These are phyloP conservation scores for Penicillium sp. DNA, from an alignment of 2,329 filamentous ascomycete species.

Conservation along the genomic window DNA sequence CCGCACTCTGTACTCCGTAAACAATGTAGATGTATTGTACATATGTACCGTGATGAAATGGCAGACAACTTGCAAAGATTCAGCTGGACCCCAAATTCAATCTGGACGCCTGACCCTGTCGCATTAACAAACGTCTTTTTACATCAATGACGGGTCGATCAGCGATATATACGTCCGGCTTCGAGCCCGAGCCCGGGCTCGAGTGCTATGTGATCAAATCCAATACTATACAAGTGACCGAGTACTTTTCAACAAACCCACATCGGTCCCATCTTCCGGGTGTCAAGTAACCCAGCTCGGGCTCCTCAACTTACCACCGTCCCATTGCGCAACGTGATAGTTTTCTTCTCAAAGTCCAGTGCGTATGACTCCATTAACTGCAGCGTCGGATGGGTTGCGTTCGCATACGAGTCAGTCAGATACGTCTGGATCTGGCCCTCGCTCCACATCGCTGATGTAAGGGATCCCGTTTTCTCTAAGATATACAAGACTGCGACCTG, in stretches of 20 bases:
- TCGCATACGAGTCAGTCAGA: conserved; percentile 31
- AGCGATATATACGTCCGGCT: not conserved
- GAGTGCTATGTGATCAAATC: not conserved
- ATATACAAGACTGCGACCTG: conserved; percentile 48
- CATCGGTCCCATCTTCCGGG: not conserved
- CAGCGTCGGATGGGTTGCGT: conserved; percentile 23
- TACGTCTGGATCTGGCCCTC: conserved; percentile 39
- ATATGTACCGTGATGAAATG: not conserved
- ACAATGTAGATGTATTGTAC: too few relatives aligned
- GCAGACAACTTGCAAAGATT: not conserved
- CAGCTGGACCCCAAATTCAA: not conserved
- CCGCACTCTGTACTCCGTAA: too few relatives aligned
- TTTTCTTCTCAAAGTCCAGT: conserved; percentile 42
- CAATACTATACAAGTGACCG: conserved; percentile 1
- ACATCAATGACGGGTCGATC: not conserved
- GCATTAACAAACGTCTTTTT: not conserved
- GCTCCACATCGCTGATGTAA: conserved; percentile 36
- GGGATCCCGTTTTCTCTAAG: conserved; percentile 39
- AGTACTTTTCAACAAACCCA: not conserved
- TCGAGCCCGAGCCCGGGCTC: not conserved
- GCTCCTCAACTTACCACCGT: conserved; percentile 23
- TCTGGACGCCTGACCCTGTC: not conserved
- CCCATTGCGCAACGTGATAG: conserved; percentile 38
- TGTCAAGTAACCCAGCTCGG: not conserved
- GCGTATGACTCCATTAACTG: conserved; percentile 35